Evolutionary conservation across 495 filamentous ascomycete genomes (phyloP).

Genomic region (Penicillium desertorum): DNA sequence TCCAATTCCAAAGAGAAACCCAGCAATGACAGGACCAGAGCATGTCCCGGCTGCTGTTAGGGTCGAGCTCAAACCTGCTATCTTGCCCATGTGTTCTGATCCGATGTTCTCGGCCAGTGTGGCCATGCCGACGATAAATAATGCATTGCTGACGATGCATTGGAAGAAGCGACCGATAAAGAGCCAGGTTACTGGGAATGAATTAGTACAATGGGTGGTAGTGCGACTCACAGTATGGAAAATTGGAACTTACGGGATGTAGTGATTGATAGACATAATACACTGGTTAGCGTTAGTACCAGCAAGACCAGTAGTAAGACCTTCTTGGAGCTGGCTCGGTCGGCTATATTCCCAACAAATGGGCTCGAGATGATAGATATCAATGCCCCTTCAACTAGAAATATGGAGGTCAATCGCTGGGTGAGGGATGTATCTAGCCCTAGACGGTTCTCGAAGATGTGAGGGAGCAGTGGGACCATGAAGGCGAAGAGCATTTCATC

Average conservation of each 20-base stretch:
- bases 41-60: constrained; percentile 9
- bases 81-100: constrained; percentile 32
- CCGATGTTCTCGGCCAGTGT: constrained; percentile 31
- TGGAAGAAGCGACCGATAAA: constrained; percentile 34
- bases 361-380: constrained; percentile 20
- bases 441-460: constrained; percentile 26
- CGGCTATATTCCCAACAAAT: constrained; percentile 18
- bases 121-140: constrained; percentile 34
- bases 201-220: not conserved
- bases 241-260: constrained; percentile 8
- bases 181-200: constrained; percentile 21
- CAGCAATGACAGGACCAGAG: constrained; percentile 26
- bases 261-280: constrained; percentile 17
- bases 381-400: constrained; percentile 22
- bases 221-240: not conserved
- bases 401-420: constrained; percentile 24
- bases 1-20: constrained; percentile 25
- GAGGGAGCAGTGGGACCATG: constrained; percentile 31
- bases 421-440: constrained; percentile 18
- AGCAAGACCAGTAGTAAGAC: constrained; percentile 20
- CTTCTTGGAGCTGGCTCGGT: constrained; percentile 20
- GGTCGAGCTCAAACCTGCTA: constrained; percentile 12
- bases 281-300: constrained; percentile 20
- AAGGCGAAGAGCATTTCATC: constrained; percentile 15
- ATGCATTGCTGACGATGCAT: constrained; percentile 25